These are phyloP conservation scores for Triticum timopheevii DNA, from an alignment of 176 grass and related monocot genomes.

Conservation along the genomic window DNA sequence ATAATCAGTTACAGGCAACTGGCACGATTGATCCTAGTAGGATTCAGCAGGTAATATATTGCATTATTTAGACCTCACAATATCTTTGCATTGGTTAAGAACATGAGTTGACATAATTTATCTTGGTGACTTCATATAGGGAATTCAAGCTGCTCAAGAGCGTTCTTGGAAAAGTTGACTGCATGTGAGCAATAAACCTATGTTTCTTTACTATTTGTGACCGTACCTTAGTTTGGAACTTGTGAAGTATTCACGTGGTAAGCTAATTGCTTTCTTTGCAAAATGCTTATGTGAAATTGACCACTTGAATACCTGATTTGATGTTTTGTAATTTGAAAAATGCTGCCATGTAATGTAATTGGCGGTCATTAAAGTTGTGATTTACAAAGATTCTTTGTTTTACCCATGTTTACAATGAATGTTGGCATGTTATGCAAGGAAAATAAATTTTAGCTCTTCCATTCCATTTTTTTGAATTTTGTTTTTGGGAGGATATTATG, in stretches of 20 bases:
- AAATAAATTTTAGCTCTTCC: background rate
- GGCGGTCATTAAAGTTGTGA: background rate
- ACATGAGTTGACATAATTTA: background rate
- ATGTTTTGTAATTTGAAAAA: background rate
- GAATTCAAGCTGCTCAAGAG: conserved; percentile 75
- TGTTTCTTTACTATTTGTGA: background rate
- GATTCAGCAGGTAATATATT: conserved; percentile 69
- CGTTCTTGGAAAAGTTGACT: conserved; percentile 75
- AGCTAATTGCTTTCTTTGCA: background rate
- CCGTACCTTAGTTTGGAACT: background rate
- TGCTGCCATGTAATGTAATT: background rate
- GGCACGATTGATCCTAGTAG: conserved; percentile 65
- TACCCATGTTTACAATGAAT: background rate
- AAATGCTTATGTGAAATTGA: background rate
- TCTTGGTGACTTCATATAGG: conserved; percentile 43
- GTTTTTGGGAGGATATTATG: background rate
- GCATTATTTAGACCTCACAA: conserved; percentile 8
- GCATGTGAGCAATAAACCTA: conserved; percentile 41
- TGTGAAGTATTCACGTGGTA: background rate
- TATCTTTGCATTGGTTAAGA: conserved; percentile 14
- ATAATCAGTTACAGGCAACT: conserved; percentile 62
- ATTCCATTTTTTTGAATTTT: background rate
- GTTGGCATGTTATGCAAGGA: background rate
- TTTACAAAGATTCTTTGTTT: background rate
- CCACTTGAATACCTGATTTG: background rate